Evolutionary conservation across 805 yeast genomes (phyloP).

Genomic region (Yarrowia sp.): DNA sequence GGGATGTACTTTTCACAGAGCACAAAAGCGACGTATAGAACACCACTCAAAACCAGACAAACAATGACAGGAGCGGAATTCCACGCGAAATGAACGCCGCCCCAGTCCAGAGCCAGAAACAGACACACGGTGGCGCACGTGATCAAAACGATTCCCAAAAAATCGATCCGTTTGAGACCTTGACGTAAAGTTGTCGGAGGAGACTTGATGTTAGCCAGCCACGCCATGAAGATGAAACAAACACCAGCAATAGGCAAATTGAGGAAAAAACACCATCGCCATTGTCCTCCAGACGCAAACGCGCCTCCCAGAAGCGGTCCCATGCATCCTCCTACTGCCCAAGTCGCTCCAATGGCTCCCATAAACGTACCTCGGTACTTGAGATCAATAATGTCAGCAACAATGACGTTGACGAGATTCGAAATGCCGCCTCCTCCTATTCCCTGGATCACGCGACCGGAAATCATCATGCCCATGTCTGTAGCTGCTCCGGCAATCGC

Average conservation of each 20-base stretch:
- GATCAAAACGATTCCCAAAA: constrained; percentile 56
- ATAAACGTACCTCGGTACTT: constrained; percentile 81
- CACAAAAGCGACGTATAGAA: constrained; percentile 54
- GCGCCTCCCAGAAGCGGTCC: constrained; percentile 67
- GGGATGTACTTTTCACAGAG: constrained; percentile 54
- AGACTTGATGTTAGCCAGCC: constrained; percentile 48
- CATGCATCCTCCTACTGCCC: constrained; percentile 52
- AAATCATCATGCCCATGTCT: constrained; percentile 65
- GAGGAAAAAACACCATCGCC: constrained; percentile 64
- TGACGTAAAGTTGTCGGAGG: constrained; percentile 54
- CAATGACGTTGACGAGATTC: constrained; percentile 73
- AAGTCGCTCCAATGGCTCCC: constrained; percentile 60
- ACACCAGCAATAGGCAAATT: constrained; percentile 54
- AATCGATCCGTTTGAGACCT: constrained; percentile 59
- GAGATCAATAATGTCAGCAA: constrained; percentile 77
- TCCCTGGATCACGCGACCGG: constrained; percentile 81
- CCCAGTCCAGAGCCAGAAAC: constrained; percentile 62
- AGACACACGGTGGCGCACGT: constrained; percentile 54
- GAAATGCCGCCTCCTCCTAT: constrained; percentile 89
- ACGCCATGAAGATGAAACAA: constrained; percentile 46
- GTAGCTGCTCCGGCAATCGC: constrained; percentile 54
- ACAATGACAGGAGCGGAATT: constrained; percentile 58
- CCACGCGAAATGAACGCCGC: constrained; percentile 61
- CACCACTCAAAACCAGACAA: constrained; percentile 55
- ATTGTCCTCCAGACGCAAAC: constrained; percentile 54